These are phyloP conservation scores for Aaosphaeria pasadenensis DNA, from an alignment of 2,329 filamentous ascomycete species.

Conservation along the genomic window DNA sequence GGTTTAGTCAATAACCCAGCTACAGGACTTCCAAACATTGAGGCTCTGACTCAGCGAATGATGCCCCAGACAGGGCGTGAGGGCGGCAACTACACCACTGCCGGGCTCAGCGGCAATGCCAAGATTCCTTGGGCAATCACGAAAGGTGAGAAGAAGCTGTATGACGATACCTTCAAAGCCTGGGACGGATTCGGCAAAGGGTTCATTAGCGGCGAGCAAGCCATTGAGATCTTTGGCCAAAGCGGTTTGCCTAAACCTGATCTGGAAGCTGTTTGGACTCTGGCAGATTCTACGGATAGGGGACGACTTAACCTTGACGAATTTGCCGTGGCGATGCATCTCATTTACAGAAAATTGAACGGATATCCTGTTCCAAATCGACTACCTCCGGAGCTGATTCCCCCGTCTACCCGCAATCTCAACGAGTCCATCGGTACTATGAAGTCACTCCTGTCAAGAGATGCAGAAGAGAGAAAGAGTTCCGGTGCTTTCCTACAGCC, in stretches of 20 bases:
- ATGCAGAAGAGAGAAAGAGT: slow-evolving; percentile 85
- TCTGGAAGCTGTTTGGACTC: slow-evolving; percentile 88
- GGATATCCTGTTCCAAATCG: slow-evolving; percentile 88
- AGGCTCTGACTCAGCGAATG: slow-evolving; percentile 87
- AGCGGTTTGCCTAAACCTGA: slow-evolving; percentile 90
- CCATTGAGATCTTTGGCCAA: slow-evolving; percentile 96
- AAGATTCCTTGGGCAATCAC: slow-evolving; percentile 98
- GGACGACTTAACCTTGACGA: slow-evolving; percentile 93
- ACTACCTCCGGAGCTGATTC: slow-evolving; percentile 86
- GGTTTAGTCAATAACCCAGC: slow-evolving; percentile 94
- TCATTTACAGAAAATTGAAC: slow-evolving; percentile 96
- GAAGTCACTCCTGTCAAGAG: slow-evolving; percentile 82
- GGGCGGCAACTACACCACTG: slow-evolving; percentile 72
- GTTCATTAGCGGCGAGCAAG: slow-evolving; percentile 85
- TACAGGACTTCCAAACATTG: slow-evolving; percentile 87
- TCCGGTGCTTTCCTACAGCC: slow-evolving; percentile 87
- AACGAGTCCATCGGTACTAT: slow-evolving; percentile 90
- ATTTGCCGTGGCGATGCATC: slow-evolving; percentile 97
- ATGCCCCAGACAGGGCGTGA: slow-evolving; percentile 97
- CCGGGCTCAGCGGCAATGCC: slow-evolving; percentile 86
- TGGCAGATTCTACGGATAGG: slow-evolving; percentile 91
- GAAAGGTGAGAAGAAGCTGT: slow-evolving; percentile 96
- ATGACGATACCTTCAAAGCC: slow-evolving; percentile 89
- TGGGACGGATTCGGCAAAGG: slow-evolving; percentile 96
- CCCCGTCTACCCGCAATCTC: slow-evolving; percentile 90